Percentiles rank a stretch among this genome's conserved stretches.
Conservation (phyloP, 169 alveolate species). For the Eimeria zaria region DNA sequence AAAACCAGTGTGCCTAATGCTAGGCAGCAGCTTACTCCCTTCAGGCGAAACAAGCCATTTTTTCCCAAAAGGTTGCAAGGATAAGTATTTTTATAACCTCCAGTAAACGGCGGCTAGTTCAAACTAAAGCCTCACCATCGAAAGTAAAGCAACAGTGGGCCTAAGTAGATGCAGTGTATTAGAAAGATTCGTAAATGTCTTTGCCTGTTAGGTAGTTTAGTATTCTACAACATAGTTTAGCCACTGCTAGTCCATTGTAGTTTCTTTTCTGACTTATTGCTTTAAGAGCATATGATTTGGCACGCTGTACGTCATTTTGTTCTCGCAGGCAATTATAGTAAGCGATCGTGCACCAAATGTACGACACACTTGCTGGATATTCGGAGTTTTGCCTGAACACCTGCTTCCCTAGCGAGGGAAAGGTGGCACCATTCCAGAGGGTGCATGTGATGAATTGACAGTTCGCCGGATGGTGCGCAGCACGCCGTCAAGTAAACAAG, state of each 20-base stretch:
- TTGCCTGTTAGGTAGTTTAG: not conserved
- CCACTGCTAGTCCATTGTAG: not conserved
- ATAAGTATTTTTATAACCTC: too few species aligned
- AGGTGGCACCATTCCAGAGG: too few species aligned
- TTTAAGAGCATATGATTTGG: not conserved
- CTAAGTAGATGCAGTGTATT: not conserved
- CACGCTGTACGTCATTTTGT: not conserved
- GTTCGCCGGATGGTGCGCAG: not conserved
- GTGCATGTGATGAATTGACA: not conserved
- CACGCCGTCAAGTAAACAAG: not conserved
- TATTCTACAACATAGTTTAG: not conserved
- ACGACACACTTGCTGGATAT: not conserved
- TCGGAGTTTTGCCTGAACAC: not conserved
- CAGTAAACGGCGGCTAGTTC: too few species aligned
- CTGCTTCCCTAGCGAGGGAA: not conserved
- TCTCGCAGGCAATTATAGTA: not conserved
- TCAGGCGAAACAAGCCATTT: not conserved
- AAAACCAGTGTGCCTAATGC: not conserved
- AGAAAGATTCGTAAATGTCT: not conserved
- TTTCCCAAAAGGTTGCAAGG: not conserved
- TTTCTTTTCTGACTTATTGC: not conserved
- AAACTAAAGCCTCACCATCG: not conserved
- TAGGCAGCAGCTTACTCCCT: not conserved
- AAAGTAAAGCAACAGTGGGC: not conserved
- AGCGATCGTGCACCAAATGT: not conserved